Base-by-base conservation (phyloP, 2,329 filamentous ascomycete genomes). In the Arthrobotrys pseudoclavata region DNA sequence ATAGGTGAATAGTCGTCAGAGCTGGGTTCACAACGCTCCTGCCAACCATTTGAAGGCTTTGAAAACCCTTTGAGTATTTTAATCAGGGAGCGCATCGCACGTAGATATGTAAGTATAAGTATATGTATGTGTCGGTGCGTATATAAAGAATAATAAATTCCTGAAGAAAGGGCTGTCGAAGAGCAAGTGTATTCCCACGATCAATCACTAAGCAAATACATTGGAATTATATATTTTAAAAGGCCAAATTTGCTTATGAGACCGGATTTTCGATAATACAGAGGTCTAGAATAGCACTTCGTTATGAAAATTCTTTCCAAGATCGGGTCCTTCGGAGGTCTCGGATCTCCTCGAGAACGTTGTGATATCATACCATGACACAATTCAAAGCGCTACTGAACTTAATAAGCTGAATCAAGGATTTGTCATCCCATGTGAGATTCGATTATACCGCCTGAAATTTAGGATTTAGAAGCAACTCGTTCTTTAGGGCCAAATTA, bases 371-470 rank as follows among this genome's bases (percentile, higher is more conserved):
- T 24, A 13, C 3, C 9, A 50, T 50, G 47, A 50, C 13, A 12
- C 4, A 50, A 50, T 24, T 50, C 3, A 13, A 13, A 13, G 9
- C 22, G 22, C 47, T 50, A 24, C 9, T 50, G 4, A 13, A 9
- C 7, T 50, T 24, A 50, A 50, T 50, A 50, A 50, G 1, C 47
- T 50, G 47, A 22, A 57, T 57, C 52, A 37, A 57, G 9, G 10
- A 53, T 53, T 53, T 29, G 50, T 53, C 50, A 53, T 53, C 50
- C 1, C 47, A 50, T 53, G 26, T 31, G 50, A 31, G 4, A n/a
- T 22, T 50, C 9, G 6, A 50, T 50, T 50, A 5, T 24, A 4
- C 47, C 12, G 4, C 10, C 4, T 15, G 37, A 40, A 15, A 3
- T 7, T 47, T 47, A 12, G 29, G 12, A 45, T 53, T 53, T 29